Evolutionary conservation across 176 grass and related monocot species (phyloP).

Genomic region (Microstegium vimineum): DNA sequence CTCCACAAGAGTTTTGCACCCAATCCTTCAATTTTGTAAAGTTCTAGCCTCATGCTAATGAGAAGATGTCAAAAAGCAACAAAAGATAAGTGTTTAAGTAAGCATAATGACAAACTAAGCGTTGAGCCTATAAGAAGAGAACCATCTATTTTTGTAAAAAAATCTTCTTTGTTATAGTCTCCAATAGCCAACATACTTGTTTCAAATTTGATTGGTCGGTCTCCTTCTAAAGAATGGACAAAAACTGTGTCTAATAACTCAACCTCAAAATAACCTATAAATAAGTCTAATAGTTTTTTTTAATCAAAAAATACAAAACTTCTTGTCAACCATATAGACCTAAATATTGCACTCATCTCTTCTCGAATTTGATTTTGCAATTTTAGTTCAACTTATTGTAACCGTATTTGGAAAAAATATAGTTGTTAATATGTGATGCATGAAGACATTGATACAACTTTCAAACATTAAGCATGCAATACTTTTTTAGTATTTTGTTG

Average conservation of each 20-base stretch:
- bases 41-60: neutral
- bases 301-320: neutral
- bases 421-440: neutral
- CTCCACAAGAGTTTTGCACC: neutral
- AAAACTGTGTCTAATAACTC: neutral
- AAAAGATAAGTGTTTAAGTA: neutral
- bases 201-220: neutral
- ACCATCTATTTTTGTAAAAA: neutral
- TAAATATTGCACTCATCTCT: too few species aligned
- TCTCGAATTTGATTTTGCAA: too few species aligned
- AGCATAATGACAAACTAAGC: neutral
- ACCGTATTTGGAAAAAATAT: neutral
- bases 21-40: too few species aligned
- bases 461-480: too few species aligned
- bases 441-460: neutral
- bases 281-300: neutral
- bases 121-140: neutral
- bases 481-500: too few species aligned
- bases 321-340: neutral
- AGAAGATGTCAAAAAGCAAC: neutral
- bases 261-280: neutral
- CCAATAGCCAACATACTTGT: too few species aligned
- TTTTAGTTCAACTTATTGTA: neutral
- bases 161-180: too few species aligned
- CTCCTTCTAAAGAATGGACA: neutral